These are phyloP conservation scores for Lentinula sp. DNA, from an alignment of 768 basidiomycete species.

Conservation along the genomic window DNA sequence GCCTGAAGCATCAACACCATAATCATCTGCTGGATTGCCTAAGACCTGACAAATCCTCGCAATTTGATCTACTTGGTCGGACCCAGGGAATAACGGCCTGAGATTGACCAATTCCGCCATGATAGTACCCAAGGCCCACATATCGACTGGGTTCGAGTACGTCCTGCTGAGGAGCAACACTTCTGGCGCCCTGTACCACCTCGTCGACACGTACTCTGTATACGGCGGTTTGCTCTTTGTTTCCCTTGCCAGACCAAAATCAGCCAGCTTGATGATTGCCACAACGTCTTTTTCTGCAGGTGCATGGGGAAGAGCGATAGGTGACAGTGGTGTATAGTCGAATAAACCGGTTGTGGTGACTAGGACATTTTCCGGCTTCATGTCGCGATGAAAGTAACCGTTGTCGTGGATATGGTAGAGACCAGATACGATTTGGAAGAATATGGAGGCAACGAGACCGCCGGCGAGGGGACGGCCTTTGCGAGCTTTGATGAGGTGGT, in stretches of 20 bases:
- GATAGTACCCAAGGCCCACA: slow-evolving; percentile 99
- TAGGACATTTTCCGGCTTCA: slow-evolving; percentile 99
- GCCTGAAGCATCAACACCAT: slow-evolving; percentile 69
- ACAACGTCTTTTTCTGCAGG: slow-evolving; percentile 89
- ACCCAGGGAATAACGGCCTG: slow-evolving; percentile 91
- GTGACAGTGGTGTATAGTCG: slow-evolving; percentile 83
- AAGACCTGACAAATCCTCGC: slow-evolving; percentile 86
- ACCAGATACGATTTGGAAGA: slow-evolving; percentile 85
- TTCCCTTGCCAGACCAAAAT: slow-evolving; percentile 95
- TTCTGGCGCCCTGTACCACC: slow-evolving; percentile 99
- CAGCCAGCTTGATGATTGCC: slow-evolving; percentile 95
- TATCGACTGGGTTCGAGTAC: slow-evolving; percentile 96
- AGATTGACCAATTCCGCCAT: slow-evolving; percentile 96
- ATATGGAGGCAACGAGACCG: slow-evolving; percentile 92
- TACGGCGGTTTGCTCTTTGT: slow-evolving; percentile 87
- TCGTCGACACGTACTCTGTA: slow-evolving; percentile 98
- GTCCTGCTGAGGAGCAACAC: slow-evolving; percentile 87
- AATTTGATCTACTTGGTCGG: slow-evolving; percentile 90
- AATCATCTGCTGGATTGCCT: slow-evolving; percentile 83
- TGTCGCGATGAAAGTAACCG: slow-evolving; percentile 98
- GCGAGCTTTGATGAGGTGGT: slow-evolving; percentile 96
- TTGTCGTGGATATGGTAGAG: slow-evolving; percentile 87
- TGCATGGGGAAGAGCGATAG: slow-evolving; percentile 53
- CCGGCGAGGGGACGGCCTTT: slow-evolving; percentile 95
- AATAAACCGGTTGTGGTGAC: slow-evolving; percentile 96